Percentiles rank a stretch among this genome's conserved stretches.
Evolutionary conservation across 2,329 filamentous ascomycete species (phyloP).

Genomic region (Claviceps quebecensis): DNA sequence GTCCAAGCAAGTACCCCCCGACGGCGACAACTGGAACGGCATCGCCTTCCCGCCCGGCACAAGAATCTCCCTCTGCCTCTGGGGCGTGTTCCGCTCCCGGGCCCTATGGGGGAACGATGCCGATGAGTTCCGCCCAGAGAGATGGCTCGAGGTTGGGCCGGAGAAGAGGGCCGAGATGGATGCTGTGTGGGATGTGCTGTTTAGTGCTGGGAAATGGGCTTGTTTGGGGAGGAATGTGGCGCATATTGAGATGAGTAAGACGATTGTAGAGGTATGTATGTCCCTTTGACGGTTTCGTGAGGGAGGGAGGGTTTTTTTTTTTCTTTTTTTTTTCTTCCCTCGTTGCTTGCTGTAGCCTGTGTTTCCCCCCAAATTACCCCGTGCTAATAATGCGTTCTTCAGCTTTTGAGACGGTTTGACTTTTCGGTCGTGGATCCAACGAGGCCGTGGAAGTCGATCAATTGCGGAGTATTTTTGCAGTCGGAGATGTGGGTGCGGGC

Average conservation of each 20-base stretch:
- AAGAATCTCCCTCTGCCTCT: constrained; percentile 17
- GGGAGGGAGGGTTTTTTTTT: too few species aligned
- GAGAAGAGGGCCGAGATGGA: constrained; percentile 20
- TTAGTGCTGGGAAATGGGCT: constrained; percentile 24
- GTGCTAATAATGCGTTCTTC: too few species aligned
- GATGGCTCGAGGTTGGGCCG: constrained; percentile 22
- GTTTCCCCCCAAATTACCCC: too few species aligned
- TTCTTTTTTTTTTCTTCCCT: neutral
- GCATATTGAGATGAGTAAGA: constrained; percentile 24
- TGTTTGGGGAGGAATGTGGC: constrained; percentile 26
- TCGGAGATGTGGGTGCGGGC: neutral
- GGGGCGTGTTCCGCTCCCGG: constrained; percentile 17
- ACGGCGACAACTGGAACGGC: constrained; percentile 3
- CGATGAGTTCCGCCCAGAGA: constrained; percentile 19
- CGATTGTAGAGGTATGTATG: constrained; percentile 24
- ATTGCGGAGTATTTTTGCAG: constrained; percentile 1
- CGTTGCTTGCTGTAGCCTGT: neutral
- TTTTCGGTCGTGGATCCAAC: constrained; percentile 4
- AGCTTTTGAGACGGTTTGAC: constrained; percentile 5
- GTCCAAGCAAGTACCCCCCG: constrained; percentile 3
- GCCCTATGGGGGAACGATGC: constrained; percentile 22
- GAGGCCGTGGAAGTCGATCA: constrained; percentile 5
- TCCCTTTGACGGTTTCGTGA: too few species aligned
- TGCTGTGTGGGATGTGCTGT: constrained; percentile 22
- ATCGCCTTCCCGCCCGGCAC: constrained; percentile 19